Evolutionary conservation across 2,329 filamentous ascomycete species (phyloP), one percentile per base, ranked within the genome.

Genomic region (Penicillium nordicum): DNA sequence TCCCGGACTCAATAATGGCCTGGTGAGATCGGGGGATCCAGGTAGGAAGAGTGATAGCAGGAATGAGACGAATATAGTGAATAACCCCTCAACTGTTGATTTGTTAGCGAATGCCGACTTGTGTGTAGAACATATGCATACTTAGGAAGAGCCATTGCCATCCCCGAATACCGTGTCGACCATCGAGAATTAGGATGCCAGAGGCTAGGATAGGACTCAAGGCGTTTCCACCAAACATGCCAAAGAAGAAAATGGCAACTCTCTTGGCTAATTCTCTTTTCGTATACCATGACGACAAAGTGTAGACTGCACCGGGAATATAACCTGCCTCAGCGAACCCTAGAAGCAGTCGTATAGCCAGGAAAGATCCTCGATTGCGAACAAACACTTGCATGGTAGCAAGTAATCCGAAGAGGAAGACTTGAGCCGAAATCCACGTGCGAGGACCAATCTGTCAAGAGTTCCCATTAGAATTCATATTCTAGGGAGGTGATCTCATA

Each of bases 191-290:
- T 18, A 50, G 14, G 12, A 50, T 30, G 2, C 36, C 36, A 1
- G 37, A 40, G 5, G 36, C 27, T 5, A 41, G 27, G 14, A 50
- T 38, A 7, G 37, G 36, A 12, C 36, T 30, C 1, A 32, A 9
- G 10, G 34, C 47, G 0, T 38, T 50, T 1, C 47, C 47, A 7
- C 47, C 47, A 23, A 50, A 50, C 47, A 50, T 50, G 3, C 47
- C 47, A 32, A 50, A 50, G 36, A 50, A 50, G 37, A 50, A 50
- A 32, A 50, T 41, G 14, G 47, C 36, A 23, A 50, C 37, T 23
- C 47, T 21, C 18, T 30, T 50, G 1, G 37, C 27, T 14, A 50
- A 23, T 23, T 50, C 47, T n/a, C n/a, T 32, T 50, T 29, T 32
- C 12, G 47, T 50, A 50, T 50, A 50, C 47, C 47, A 50, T 4